Evolutionary conservation across 345 rosid species (phyloP), one percentile per base, ranked within the genome.

Genomic region (Rhodamnia argentea): DNA sequence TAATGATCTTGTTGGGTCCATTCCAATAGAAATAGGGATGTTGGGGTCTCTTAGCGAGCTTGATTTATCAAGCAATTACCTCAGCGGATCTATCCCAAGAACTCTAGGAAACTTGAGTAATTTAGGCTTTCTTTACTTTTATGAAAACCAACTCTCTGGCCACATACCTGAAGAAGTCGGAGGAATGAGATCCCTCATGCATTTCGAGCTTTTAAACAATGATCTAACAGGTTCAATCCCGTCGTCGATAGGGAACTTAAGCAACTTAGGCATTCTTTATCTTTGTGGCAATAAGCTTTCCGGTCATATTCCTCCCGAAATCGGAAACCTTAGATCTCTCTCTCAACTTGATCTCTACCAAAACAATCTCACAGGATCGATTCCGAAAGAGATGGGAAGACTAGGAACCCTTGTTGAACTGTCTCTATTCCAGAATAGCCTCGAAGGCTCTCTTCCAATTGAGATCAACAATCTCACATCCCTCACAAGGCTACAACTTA

Each of bases 401-500:
- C 53, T 84, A 2, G 8, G 27, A 27, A 4, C n/a, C 52, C 86
- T 84, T 10, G 37, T 0, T 20, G 0, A 11, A 0, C 23, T 84
- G 16, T 0, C 0, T 2, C 27, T 84, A 18, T 1, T 9, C 29
- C 0, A 8, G 7, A 84, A 62, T 50, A 24, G 54, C 14, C 86
- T 84, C 5, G 15, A 1, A 7, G 85, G 83, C 70, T 32, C 40
- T 37, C 52, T 86, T 27, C 85, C 88, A 2, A 1, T 14, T 1
- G 85, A 86, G 64, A 29, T 86, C 7, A 44, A 44, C 16, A 86
- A 86, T 20, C 85, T 86, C 54, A 86, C 85, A 29, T 11, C 29
- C 37, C 53, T 86, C 7, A 2, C 0, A 26, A 6, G 0, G 5
- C 12, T 88, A 10, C 44, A 54, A 23, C 1, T 90, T 4, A 1